Base-by-base conservation (phyloP, 441 rosid genomes). In the Pelargonium citronellum region DNA sequence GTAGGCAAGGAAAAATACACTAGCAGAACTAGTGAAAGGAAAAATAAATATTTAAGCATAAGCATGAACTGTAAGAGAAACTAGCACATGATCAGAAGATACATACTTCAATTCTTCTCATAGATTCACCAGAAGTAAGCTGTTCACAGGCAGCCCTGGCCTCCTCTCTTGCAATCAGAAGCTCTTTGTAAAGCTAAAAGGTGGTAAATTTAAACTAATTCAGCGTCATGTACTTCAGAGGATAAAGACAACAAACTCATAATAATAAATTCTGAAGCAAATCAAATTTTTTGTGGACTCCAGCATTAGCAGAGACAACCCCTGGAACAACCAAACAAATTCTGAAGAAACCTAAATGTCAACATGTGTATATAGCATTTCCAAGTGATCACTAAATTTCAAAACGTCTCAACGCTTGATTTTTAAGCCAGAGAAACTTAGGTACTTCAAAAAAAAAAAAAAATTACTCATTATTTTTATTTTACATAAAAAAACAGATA, bases 181-280 rank as follows among this genome's bases (percentile, higher is more conserved):
- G 86, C 81, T 89, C 93, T 78, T 85, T 78, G 66, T 73, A 79
- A 34, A 87, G 87, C 95, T 93, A 73, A 43, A 75, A 67, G 79
- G 75, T 71, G n/a, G 49, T 11, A 73, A 51, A 51, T 27, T 65
- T 19, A 64, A 4, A 43, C 27, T 43, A 47, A 24, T 46, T 49
- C 19, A 68, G 73, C 44, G 37, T 19, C 69, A 70, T 27, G 47
- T 58, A 49, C 43, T 51, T 55, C 71, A 71, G 30, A 30, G 47
- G 68, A 15, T 47, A 68, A 16, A 67, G 64, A 63, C 24, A 20
- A 61, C n/a, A 67, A 75, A 61, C 43, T 63, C 62, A 24, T 67
- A 17, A 53, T 15, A 53, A 53, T 16, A 53, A 57, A 57, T 57
- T 5, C 0, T 57, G 62, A 57, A 57, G 62, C 22, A 7, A 53